These are phyloP conservation scores for Talaromyces sp. DNA, from an alignment of 2,329 filamentous ascomycete genomes.

Conservation along the genomic window DNA sequence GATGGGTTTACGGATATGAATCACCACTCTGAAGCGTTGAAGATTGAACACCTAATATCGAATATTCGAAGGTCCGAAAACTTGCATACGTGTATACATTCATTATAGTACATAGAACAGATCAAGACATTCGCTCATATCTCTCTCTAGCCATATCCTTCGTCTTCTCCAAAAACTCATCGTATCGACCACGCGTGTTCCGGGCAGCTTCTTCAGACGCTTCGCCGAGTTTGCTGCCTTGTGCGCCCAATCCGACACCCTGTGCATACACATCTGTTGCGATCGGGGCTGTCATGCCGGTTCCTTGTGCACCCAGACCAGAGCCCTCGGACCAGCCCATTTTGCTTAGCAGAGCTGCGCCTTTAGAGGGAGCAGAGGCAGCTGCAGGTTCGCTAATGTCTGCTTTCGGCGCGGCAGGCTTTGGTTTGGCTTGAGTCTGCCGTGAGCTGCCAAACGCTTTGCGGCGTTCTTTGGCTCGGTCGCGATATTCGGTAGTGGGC, in stretches of 20 bases:
- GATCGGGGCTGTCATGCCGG: conserved; percentile 48
- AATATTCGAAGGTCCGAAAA: not conserved
- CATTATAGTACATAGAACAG: not conserved
- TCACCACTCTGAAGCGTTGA: conserved; percentile 4
- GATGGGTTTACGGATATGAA: not conserved
- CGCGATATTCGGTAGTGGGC: conserved; percentile 42
- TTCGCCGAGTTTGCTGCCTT: conserved; percentile 49
- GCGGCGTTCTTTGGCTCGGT: conserved; percentile 47
- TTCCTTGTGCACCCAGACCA: conserved; percentile 48
- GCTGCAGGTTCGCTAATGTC: conserved; percentile 27
- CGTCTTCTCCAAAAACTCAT: conserved; percentile 48
- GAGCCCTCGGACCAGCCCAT: conserved; percentile 51
- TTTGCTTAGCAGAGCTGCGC: conserved; percentile 50
- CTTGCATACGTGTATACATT: not conserved
- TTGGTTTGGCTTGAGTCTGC: conserved; percentile 23
- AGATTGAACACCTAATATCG: not conserved
- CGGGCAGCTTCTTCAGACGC: conserved; percentile 48
- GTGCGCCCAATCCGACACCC: conserved; percentile 49
- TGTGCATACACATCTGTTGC: conserved; percentile 49
- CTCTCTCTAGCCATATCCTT: conserved; percentile 47
- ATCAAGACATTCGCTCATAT: conserved; percentile 42
- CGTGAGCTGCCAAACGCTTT: conserved; percentile 41
- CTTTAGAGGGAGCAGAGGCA: conserved; percentile 41
- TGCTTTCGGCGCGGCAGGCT: conserved; percentile 26
- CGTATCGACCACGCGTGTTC: conserved; percentile 48